phyloP scores from a whole-genome alignment of 1,139 yeast species.

The Zygosaccharomyces pseudobailii region DNA sequence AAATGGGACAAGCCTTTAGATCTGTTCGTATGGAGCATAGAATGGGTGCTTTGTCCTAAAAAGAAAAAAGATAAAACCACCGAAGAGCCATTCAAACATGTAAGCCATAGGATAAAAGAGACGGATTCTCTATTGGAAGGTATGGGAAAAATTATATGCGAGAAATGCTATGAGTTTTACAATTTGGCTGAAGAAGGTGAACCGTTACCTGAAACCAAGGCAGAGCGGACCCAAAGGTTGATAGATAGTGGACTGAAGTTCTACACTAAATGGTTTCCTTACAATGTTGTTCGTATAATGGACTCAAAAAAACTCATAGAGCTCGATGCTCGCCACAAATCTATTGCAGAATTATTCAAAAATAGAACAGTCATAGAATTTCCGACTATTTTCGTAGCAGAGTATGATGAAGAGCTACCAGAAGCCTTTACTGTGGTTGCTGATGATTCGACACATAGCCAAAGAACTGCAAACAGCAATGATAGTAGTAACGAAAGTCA shows the following conservation, averaged over 20 bases:
- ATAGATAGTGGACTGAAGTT: constrained; percentile 18
- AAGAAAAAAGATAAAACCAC: constrained; percentile 22
- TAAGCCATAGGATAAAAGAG: constrained; percentile 45
- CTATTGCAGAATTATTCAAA: constrained; percentile 43
- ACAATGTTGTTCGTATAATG: constrained; percentile 17
- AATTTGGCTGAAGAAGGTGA: constrained; percentile 6
- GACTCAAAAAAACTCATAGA: constrained; percentile 28
- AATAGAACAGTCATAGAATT: constrained; percentile 67
- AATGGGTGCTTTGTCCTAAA: constrained; percentile 51
- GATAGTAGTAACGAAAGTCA: background rate
- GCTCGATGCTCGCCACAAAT: constrained; percentile 18
- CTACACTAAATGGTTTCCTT: constrained; percentile 30
- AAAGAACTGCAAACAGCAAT: background rate
- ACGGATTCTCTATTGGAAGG: constrained; percentile 25
- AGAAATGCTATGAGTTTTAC: constrained; percentile 24
- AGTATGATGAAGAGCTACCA: constrained; percentile 18
- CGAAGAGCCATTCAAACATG: constrained; percentile 32
- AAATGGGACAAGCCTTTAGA: constrained; percentile 66
- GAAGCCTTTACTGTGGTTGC: constrained; percentile 10
- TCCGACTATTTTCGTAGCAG: constrained; percentile 59
- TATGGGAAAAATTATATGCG: constrained; percentile 28
- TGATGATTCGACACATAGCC: background rate
- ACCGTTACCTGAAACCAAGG: constrained; percentile 14
- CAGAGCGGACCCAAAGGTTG: constrained; percentile 18
- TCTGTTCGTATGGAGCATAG: constrained; percentile 73